Base-by-base conservation (phyloP, 1,139 yeast species). In the Meyerozyma smithsonii region DNA sequence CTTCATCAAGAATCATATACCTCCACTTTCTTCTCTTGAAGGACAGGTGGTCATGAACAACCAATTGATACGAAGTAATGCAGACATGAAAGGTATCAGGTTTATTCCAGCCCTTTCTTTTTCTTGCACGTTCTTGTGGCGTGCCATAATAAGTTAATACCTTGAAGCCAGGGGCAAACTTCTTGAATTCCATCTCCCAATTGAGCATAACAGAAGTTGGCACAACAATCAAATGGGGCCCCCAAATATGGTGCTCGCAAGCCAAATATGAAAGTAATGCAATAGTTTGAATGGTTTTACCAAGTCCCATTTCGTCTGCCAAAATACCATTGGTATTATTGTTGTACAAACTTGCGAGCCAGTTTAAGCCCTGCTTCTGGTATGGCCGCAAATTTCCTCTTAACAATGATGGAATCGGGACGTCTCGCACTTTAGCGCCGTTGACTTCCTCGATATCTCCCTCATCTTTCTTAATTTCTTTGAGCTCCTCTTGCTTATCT, bases 171-270 rank as follows among this genome's bases (percentile, higher is more conserved):
- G 99, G 99, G 1, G 97, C 97, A 70, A 94, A 94, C 51, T 96
- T 81, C 56, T 92, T 94, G 65, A 94, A 90, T 58, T 94, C 99
- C 97, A 92, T 90, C 59, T 94, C 99, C 99, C 99, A 94, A 58
- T 94, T 94, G 42, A 94, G 78, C 83, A 94, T 82, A n/a, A 94
- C 99, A 15, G 97, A 88, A 0, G 99, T 94, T 2, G 99, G 99
- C 4, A 94, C 99, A 45, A 94, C 81, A 61, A 94, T 90, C 41
- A 94, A 68, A 66, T 94, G 99, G 0, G 98, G 98, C 0, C 98
- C 98, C 99, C 99, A 92, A 23, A 85, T 77, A 43, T 87, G 87
- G 55, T 89, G 90, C 51, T 85, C 96, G 51, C 96, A 87, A 0
- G 99, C 98, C 40, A 94, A 69, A 58, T 90, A 90, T 0, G 95